Evolutionary conservation across 352 stramenopile species (phyloP), one percentile per base, ranked within the genome.

Genomic region (Globisporangium polare): DNA sequence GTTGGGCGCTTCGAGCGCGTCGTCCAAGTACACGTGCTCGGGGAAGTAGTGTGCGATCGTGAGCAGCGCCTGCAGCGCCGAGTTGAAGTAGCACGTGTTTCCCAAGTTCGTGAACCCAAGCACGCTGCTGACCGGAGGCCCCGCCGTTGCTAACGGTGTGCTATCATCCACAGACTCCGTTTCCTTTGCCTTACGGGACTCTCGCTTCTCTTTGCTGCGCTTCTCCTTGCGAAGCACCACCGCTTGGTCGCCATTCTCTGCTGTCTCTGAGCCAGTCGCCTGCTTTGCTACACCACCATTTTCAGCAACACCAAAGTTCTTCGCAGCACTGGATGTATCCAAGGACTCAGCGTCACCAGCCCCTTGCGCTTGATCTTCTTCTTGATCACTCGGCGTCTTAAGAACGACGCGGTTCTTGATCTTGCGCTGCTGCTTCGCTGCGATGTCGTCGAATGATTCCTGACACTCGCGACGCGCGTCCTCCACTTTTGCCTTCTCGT

Each of bases 41-140:
- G 79, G 79, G 51, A 85, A 89, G 56, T 77, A 88, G 58, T 90
- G 83, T 49, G 86, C 75, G 2, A 91, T 98, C 43, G 98, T 94
- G 6, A 89, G 82, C 26, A 99, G 73, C 57, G 87, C 93, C 67
- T 97, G 90, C 42, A 95, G 79, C 10, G 80, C 78, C 1, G 90
- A 82, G 58, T 97, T 97, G 64, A 97, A 96, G 67, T 97, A 98
- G 77, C 92, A 98, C 50, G 92, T 97, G 66, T 98, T 98, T 55
- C 92, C 92, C n/a, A 97, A 51, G 63, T 98, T 98, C 45, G 76
- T 88, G 60, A 92, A 86, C 0, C 83, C 83, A 20, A 88, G 54
- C 35, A 90, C 78, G 2, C 65, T 83, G 27, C 59, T 76, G 13
- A 68, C 41, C 20, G 55, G n/a, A 22, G 41, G 15, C 33, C n/a